Percentiles rank a stretch among this genome's conserved stretches.
Evolutionary conservation across 805 yeast genomes (phyloP).

Genomic region (Pichia nanzhaoensis): DNA sequence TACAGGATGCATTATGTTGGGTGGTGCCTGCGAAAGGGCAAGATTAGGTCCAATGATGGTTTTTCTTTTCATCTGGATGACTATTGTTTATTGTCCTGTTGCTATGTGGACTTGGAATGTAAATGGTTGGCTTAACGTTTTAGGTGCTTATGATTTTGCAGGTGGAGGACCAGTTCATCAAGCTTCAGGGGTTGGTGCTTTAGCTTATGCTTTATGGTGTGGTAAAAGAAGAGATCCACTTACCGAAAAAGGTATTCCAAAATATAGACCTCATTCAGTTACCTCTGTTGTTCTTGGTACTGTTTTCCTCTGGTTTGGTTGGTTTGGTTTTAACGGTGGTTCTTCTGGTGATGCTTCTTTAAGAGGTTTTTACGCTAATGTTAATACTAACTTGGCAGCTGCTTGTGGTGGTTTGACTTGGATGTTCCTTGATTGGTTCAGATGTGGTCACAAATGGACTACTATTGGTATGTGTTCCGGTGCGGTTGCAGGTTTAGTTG

Average conservation of each 20-base stretch:
- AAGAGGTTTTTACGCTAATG: constrained; percentile 91
- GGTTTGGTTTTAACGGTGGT: constrained; percentile 99
- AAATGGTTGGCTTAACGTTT: constrained; percentile 76
- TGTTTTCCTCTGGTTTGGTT: constrained; percentile 93
- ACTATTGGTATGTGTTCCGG: constrained; percentile 94
- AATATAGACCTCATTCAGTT: constrained; percentile 91
- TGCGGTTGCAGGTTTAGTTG: constrained; percentile 87
- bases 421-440: constrained; percentile 84
- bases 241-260: constrained; percentile 64
- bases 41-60: constrained; percentile 95
- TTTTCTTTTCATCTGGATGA: constrained; percentile 88
- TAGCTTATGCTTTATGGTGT: constrained; percentile 84
- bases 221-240: constrained; percentile 90
- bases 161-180: constrained; percentile 99
- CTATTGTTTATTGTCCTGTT: constrained; percentile 90
- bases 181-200: constrained; percentile 89
- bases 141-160: constrained; percentile 92
- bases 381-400: constrained; percentile 92
- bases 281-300: constrained; percentile 89
- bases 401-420: constrained; percentile 89
- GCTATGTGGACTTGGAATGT: constrained; percentile 98
- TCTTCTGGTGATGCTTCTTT: constrained; percentile 90
- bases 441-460: constrained; percentile 87
- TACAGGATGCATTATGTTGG: constrained; percentile 90
- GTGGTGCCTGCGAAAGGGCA: constrained; percentile 98